Evolutionary conservation across 2,329 filamentous ascomycete genomes (phyloP).

Genomic region (Epichloe glyceriae): DNA sequence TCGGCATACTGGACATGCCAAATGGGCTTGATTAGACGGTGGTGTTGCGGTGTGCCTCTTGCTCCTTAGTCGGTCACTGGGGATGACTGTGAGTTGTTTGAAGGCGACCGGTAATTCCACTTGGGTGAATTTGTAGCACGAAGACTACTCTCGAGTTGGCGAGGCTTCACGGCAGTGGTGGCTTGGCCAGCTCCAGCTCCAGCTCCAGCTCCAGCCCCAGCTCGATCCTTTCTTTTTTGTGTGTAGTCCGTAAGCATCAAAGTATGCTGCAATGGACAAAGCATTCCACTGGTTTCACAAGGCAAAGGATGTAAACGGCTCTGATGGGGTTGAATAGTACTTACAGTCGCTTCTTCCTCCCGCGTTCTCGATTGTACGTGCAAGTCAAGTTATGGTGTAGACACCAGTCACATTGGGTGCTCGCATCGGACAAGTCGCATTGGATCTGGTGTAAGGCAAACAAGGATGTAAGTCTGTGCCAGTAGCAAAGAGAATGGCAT

Average conservation of each 20-base stretch:
- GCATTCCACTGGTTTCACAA: no score
- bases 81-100: not conserved
- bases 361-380: slow-evolving; percentile 23
- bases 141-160: no score
- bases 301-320: no score
- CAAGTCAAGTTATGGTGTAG: slow-evolving; percentile 32
- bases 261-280: no score
- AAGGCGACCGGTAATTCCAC: no score
- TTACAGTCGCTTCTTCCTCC: slow-evolving; percentile 10
- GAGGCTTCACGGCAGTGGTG: no score
- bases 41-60: not conserved
- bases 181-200: no score
- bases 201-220: no score
- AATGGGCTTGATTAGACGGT: not conserved
- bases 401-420: slow-evolving; percentile 34
- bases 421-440: slow-evolving; percentile 29
- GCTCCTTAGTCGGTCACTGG: not conserved
- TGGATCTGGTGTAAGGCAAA: slow-evolving; percentile 27
- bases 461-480: not conserved
- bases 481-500: no score
- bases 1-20: slow-evolving; percentile 2
- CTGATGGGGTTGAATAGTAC: not conserved
- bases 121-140: no score
- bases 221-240: no score
- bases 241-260: no score